Evolutionary conservation across 148 eudicot species (phyloP), one percentile per base, ranked within the genome.

Genomic region (Vaccinium macrocarpon): DNA sequence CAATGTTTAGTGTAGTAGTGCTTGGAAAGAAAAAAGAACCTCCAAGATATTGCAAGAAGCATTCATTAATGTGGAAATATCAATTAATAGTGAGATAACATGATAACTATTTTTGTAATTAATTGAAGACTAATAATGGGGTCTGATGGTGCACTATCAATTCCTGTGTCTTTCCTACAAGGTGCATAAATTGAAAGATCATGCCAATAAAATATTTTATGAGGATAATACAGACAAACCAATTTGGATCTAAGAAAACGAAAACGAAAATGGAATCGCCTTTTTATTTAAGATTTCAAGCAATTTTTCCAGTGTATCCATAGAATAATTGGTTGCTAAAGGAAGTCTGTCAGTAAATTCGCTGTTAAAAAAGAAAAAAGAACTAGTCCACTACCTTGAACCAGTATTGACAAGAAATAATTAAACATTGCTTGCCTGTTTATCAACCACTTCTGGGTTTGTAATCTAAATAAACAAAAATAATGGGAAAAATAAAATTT

Each of bases 161-260:
- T 42, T 81, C 73, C 51, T 62, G 38, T n/a, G 83, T 81, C 74
- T 81, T 81, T 81, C 55, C 38, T 48, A 3, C 8, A 5, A 19
- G 27, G 50, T 25, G 18, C 11, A 38, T 16, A n/a, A 56, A 56
- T 56, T 18, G 18, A 16, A 56, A 4, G 61, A 56, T 56, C n/a
- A 56, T 56, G 61, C n/a, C 61, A 56, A 56, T 56, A 16, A 56
- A 16, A 56, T 56, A 56, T 56, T 16, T 16, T 56, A 56, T 18
- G 61, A 56, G 18, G n/a, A 8, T 8, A 50, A 50, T 50, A 50
- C 11, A 50, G 11, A 50, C 52, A 50, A 50, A 9, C 12, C 52
- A 50, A 50, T 8, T 50, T 50, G 52, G 52, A 50, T 50, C 9
- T 50, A 50, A 50, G 11, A 50, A 50, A 50, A 8, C 7, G 52